phyloP scores from a whole-genome alignment of 2,329 filamentous ascomycete species.

The Coniochaeta pulveracea region DNA sequence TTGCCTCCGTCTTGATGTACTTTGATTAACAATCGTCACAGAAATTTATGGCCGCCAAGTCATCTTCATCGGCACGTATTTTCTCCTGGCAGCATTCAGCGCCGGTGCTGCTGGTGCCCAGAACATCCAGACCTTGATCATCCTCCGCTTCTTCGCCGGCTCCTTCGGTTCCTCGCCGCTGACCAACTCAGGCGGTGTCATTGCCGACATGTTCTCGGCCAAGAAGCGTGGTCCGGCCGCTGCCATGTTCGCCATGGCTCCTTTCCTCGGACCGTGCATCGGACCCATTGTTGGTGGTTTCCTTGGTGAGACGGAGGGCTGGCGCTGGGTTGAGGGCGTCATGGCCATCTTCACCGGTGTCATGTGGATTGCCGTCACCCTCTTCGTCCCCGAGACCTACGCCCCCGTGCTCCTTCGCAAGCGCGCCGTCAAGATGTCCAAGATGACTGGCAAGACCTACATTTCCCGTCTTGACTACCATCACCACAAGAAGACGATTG shows the following conservation, averaged over 20 bases:
- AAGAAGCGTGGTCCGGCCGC: conserved; percentile 44
- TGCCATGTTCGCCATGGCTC: conserved; percentile 51
- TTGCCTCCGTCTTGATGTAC: not conserved
- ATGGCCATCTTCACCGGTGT: conserved; percentile 52
- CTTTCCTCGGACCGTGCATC: conserved; percentile 37
- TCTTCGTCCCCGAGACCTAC: conserved; percentile 50
- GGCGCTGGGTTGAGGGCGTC: conserved; percentile 60
- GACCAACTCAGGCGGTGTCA: conserved; percentile 51
- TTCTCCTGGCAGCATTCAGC: conserved; percentile 47
- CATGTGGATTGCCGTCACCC: conserved; percentile 41
- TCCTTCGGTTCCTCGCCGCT: conserved; percentile 50
- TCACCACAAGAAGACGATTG: conserved; percentile 24
- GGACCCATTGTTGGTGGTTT: conserved; percentile 54
- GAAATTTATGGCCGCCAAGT: conserved; percentile 50
- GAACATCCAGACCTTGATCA: conserved; percentile 46
- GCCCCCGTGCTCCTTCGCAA: conserved; percentile 43
- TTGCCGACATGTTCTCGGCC: conserved; percentile 48
- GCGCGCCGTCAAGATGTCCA: conserved; percentile 37
- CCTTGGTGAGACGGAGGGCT: conserved; percentile 49
- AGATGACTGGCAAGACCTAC: conserved; percentile 43
- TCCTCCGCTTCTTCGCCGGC: conserved; percentile 54
- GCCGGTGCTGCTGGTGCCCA: conserved; percentile 44
- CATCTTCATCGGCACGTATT: conserved; percentile 47
- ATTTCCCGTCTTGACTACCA: conserved; percentile 38
- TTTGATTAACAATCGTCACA: conserved; percentile 8